phyloP scores from a whole-genome alignment of 2,329 filamentous ascomycete genomes.

The Penicillium sp. region DNA sequence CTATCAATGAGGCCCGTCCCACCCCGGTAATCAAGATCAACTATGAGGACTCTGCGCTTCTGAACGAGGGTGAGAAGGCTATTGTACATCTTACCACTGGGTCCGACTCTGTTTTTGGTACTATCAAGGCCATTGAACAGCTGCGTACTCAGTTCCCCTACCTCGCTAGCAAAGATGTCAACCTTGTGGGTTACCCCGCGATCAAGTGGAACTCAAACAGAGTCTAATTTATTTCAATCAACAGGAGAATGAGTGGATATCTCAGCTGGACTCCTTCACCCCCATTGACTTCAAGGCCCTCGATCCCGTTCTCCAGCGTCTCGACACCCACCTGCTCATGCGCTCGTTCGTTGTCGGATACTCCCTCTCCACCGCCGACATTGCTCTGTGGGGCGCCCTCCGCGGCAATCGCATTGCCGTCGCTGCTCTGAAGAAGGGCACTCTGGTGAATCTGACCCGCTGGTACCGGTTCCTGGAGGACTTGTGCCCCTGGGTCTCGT shows the following conservation, averaged over 20 bases:
- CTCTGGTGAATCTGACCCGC: slow-evolving; percentile 69
- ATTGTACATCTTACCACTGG: slow-evolving; percentile 31
- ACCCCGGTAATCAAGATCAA: slow-evolving; percentile 34
- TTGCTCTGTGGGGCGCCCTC: slow-evolving; percentile 76
- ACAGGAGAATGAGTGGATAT: slow-evolving; percentile 53
- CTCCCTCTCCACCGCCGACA: slow-evolving; percentile 68
- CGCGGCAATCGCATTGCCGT: slow-evolving; percentile 79
- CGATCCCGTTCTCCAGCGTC: slow-evolving; percentile 66
- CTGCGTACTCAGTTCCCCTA: slow-evolving; percentile 35
- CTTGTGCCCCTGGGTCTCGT: slow-evolving; percentile 69
- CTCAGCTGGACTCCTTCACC: slow-evolving; percentile 50
- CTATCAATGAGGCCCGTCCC: slow-evolving; percentile 37
- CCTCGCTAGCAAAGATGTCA: slow-evolving; percentile 35
- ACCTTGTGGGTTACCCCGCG: slow-evolving; percentile 27
- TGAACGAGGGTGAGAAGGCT: slow-evolving; percentile 34
- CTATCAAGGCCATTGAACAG: slow-evolving; percentile 31
- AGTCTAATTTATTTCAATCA: slow-evolving; percentile 6
- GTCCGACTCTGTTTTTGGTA: slow-evolving; percentile 30
- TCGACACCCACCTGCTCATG: slow-evolving; percentile 83
- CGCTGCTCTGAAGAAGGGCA: slow-evolving; percentile 72
- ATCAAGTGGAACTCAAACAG: neutral
- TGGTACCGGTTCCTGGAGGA: slow-evolving; percentile 88
- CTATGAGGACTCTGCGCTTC: slow-evolving; percentile 37
- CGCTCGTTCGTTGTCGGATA: slow-evolving; percentile 84
- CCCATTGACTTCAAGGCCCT: slow-evolving; percentile 75